Conservation (phyloP, 768 basidiomycete genomes). For the Dentipellis sp. region DNA sequence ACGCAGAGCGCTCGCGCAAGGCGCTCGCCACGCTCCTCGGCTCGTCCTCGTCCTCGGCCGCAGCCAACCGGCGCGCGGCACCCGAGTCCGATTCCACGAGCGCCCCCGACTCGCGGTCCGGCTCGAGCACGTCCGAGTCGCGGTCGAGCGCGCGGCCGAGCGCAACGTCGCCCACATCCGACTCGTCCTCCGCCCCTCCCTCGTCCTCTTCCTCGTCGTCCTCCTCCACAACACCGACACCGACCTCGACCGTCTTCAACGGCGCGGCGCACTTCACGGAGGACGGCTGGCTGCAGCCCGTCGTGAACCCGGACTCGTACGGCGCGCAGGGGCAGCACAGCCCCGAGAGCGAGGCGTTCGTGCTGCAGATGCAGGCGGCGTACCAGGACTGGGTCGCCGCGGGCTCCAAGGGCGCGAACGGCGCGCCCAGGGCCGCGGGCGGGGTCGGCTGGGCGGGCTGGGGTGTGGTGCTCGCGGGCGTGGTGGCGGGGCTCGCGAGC, state of each 20-base stretch:
- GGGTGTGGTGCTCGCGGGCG: not conserved
- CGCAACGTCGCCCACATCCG: not conserved
- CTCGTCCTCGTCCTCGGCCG: not conserved
- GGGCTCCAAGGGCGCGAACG: slow-evolving; percentile 45
- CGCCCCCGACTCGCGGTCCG: slow-evolving; percentile 9
- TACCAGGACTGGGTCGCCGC: slow-evolving; percentile 64
- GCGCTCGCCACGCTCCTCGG: slow-evolving; percentile 17
- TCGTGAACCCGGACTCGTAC: slow-evolving; percentile 62
- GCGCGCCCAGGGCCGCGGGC: slow-evolving; percentile 9
- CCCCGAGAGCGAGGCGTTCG: slow-evolving; percentile 76
- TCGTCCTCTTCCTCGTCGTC: not conserved
- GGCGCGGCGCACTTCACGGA: slow-evolving; percentile 38
- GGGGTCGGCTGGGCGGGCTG: not conserved
- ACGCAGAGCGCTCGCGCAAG: slow-evolving; percentile 48
- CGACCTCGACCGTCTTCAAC: not conserved
- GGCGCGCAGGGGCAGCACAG: slow-evolving; percentile 39
- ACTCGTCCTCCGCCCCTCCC: not conserved
- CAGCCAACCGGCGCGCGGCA: not conserved
- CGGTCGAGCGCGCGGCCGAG: slow-evolving; percentile 2
- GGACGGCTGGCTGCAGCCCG: slow-evolving; percentile 63
- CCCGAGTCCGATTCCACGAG: not conserved
- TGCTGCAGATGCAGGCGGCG: slow-evolving; percentile 64
- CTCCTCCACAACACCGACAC: not conserved
- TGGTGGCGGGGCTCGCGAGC: not conserved
- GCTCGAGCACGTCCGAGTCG: slow-evolving; percentile 6